These are phyloP conservation scores for Backusella westeae DNA, from an alignment of 192 early-diverging fungal species.

Conservation along the genomic window DNA sequence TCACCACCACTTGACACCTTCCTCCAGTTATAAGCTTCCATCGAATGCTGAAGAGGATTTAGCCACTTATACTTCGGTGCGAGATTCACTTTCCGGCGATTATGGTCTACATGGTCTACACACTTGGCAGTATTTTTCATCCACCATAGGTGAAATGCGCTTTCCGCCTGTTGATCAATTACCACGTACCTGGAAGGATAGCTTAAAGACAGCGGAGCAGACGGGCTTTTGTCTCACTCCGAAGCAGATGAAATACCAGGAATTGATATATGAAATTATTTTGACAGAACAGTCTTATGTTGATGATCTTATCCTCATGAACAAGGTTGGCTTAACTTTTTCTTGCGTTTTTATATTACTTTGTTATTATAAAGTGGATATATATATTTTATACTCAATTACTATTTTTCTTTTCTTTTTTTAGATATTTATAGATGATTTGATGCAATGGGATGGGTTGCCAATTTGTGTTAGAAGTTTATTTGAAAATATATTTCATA, in stretches of 20 bases:
- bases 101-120: slow-evolving; percentile 1
- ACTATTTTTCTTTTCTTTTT: neutral
- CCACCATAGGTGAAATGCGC: neutral
- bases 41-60: neutral
- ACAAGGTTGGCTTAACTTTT: neutral
- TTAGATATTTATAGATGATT: slow-evolving; percentile 11
- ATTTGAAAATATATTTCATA: slow-evolving; percentile 3
- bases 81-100: neutral
- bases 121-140: slow-evolving; percentile 5
- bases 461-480: neutral
- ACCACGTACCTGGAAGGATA: slow-evolving; percentile 15
- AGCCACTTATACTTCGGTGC: neutral
- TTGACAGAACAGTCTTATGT: slow-evolving; percentile 12
- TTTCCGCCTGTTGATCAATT: neutral
- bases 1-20: slow-evolving; percentile 4
- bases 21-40: neutral
- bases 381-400: neutral
- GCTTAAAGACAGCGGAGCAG: neutral
- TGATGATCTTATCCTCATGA: slow-evolving; percentile 2
- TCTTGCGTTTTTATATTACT: too few species aligned
- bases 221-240: neutral
- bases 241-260: slow-evolving; percentile 12
- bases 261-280: slow-evolving; percentile 6
- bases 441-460: neutral
- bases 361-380: neutral